These are phyloP conservation scores for Linanthus parryae DNA, from an alignment of 148 eudicot species.

Conservation along the genomic window DNA sequence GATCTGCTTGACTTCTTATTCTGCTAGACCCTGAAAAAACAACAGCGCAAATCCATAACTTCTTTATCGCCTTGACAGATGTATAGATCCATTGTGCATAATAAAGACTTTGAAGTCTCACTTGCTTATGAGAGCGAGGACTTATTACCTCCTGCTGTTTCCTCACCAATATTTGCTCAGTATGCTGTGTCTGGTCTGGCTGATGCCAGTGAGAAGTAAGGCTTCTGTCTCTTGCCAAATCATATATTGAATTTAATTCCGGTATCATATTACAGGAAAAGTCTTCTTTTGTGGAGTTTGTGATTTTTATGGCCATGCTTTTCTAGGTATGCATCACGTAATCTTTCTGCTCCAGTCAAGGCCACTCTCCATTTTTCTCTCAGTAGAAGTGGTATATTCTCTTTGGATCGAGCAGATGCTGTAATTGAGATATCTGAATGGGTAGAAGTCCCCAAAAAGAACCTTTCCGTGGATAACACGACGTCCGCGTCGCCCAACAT, in stretches of 20 bases:
- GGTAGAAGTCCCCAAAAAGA: slow-evolving; percentile 93
- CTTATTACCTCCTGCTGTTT: slow-evolving; percentile 67
- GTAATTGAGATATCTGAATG: slow-evolving; percentile 90
- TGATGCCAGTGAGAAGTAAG: slow-evolving; percentile 83
- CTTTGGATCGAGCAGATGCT: slow-evolving; percentile 89
- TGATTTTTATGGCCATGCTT: neutral
- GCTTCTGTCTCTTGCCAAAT: slow-evolving; percentile 10
- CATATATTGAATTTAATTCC: neutral
- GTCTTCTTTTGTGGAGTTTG: neutral
- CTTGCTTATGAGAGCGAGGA: slow-evolving; percentile 70
- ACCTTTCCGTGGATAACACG: slow-evolving; percentile 58
- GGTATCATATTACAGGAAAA: neutral
- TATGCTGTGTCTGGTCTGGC: slow-evolving; percentile 74
- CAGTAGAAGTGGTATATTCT: slow-evolving; percentile 74
- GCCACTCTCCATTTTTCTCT: slow-evolving; percentile 91
- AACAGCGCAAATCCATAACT: slow-evolving; percentile 8
- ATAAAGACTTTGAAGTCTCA: slow-evolving; percentile 85
- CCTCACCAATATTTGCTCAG: slow-evolving; percentile 62
- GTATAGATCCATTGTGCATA: slow-evolving; percentile 68
- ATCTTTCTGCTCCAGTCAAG: slow-evolving; percentile 89
- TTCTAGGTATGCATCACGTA: slow-evolving; percentile 71
- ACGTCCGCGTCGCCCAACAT: slow-evolving; percentile 52
- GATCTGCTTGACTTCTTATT: slow-evolving; percentile 15
- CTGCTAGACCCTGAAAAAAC: no score
- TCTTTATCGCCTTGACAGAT: slow-evolving; percentile 36